Evolutionary conservation across 306 rosid genomes (phyloP).

Genomic region (Vigna unguiculata): DNA sequence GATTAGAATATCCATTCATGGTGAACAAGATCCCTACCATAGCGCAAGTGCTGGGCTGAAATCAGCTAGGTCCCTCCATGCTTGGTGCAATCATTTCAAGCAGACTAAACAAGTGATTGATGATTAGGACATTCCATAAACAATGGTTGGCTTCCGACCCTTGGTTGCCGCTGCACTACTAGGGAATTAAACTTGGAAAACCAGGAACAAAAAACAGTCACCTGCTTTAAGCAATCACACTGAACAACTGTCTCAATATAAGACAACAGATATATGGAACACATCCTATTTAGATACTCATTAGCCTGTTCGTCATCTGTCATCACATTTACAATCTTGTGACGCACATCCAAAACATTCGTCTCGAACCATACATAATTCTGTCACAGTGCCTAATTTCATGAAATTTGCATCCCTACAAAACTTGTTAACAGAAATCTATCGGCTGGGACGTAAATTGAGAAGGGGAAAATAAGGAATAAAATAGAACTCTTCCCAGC

Average conservation of each 20-base stretch:
- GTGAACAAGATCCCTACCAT: conserved; percentile 1
- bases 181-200: neutral
- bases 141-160: neutral
- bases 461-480: neutral
- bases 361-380: neutral
- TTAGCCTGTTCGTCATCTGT: neutral
- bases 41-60: conserved; percentile 22
- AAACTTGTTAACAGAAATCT: neutral
- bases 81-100: conserved; percentile 2
- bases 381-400: neutral
- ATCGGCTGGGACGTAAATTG: neutral
- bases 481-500: neutral
- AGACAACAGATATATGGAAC: neutral
- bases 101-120: conserved; percentile 13
- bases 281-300: neutral
- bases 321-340: neutral
- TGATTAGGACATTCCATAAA: neutral
- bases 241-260: neutral
- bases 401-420: neutral
- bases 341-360: neutral
- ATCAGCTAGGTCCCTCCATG: conserved; percentile 19
- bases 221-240: neutral
- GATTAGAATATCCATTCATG: neutral
- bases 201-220: neutral
- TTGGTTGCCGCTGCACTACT: neutral